A percentile compares a stretch with the other conserved stretches of the same genome.
These are phyloP conservation scores for Primulina tabacum DNA, from an alignment of 257 asterid genomes.

Conservation along the genomic window DNA sequence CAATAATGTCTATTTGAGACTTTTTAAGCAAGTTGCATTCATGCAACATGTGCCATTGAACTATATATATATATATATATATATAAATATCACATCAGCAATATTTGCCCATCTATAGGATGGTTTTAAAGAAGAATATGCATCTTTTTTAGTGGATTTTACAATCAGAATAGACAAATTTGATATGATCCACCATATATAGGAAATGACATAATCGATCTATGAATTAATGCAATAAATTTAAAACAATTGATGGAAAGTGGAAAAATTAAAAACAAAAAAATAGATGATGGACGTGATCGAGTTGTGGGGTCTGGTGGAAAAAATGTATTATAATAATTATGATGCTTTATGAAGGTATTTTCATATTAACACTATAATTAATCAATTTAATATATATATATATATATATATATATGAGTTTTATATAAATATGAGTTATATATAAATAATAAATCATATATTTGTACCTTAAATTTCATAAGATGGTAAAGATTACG, in stretches of 20 bases:
- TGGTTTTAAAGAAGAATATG: constrained; percentile 34
- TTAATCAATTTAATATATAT: no score
- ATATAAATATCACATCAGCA: background rate
- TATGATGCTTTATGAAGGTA: background rate
- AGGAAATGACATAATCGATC: constrained; percentile 24
- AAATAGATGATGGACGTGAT: background rate
- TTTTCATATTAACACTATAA: background rate
- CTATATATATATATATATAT: constrained; percentile 14
- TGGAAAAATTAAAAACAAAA: background rate
- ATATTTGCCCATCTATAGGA: constrained; percentile 17
- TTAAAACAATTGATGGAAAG: constrained; percentile 7
- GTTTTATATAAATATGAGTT: no score
- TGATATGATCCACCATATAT: constrained; percentile 29
- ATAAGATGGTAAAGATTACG: no score
- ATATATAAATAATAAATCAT: no score
- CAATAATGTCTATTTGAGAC: constrained; percentile 32
- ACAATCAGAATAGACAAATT: constrained; percentile 35
- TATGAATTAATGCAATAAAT: constrained; percentile 13
- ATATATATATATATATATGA: no score
- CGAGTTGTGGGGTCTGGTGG: background rate
- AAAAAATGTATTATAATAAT: no score
- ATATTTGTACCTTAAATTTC: no score
- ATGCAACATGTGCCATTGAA: constrained; percentile 39
- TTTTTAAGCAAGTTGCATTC: constrained; percentile 30
- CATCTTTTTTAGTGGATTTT: constrained; percentile 42